These are phyloP conservation scores for Hypoxylon perforatum DNA, from an alignment of 495 filamentous ascomycete genomes.

Conservation along the genomic window DNA sequence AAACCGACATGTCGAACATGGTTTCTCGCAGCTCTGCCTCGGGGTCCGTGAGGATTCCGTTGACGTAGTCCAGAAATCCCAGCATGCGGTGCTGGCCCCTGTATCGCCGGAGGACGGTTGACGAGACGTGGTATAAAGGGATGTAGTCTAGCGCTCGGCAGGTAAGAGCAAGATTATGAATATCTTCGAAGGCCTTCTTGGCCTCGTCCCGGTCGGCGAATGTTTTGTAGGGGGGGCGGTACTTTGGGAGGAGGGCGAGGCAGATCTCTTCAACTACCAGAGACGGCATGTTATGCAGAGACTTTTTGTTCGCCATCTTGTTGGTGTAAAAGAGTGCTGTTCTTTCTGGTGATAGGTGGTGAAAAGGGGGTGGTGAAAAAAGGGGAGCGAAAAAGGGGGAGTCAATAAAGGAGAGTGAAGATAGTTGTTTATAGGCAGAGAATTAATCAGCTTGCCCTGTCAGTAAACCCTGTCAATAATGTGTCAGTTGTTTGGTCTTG, in stretches of 20 bases:
- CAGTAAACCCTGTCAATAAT: no score
- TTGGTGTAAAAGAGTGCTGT: no score
- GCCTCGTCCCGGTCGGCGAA: background rate
- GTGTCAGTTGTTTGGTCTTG: no score
- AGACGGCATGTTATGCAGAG: background rate
- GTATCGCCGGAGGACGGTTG: background rate
- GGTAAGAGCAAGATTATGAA: background rate
- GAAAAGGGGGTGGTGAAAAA: no score
- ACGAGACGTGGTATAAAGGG: background rate
- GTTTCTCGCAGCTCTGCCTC: background rate
- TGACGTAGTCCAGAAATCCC: background rate
- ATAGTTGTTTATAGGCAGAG: no score
- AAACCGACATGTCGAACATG: conserved; percentile 1
- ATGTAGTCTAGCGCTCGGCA: background rate
- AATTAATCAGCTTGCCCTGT: no score
- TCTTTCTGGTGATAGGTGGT: no score
- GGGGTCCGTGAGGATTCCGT: background rate
- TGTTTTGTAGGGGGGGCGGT: background rate
- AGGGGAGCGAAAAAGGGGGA: no score
- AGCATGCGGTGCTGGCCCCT: background rate
- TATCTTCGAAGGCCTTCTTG: background rate
- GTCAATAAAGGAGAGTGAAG: no score
- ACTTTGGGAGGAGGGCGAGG: background rate
- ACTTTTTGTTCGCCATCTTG: no score
- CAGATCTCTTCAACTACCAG: background rate